phyloP scores from a whole-genome alignment of 192 early-diverging fungal genomes.

The Entomortierella parvispora region DNA sequence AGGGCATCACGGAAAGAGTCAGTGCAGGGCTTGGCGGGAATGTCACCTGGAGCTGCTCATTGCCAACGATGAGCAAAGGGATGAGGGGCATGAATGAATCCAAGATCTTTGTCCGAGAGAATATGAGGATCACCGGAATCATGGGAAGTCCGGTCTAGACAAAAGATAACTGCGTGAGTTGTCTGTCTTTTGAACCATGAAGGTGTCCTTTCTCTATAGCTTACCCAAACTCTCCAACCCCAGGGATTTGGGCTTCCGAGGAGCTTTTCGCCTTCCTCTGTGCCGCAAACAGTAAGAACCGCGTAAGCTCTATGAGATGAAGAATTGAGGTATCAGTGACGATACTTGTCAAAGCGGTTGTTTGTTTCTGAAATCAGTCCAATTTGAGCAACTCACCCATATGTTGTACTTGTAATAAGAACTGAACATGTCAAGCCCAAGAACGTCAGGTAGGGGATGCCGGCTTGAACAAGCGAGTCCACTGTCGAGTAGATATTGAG shows the following conservation, averaged over 20 bases:
- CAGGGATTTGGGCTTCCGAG: conserved; percentile 64
- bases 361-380: neutral
- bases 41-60: conserved; percentile 62
- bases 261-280: conserved; percentile 65
- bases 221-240: conserved; percentile 73
- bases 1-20: conserved; percentile 69
- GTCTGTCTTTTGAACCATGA: neutral
- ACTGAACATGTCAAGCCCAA: conserved; percentile 70
- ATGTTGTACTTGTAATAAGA: conserved; percentile 71
- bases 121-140: conserved; percentile 70
- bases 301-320: conserved; percentile 61
- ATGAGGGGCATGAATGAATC: conserved; percentile 72
- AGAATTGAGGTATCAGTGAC: neutral
- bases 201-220: conserved; percentile 2
- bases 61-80: conserved; percentile 65
- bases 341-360: neutral
- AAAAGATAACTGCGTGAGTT: neutral
- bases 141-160: conserved; percentile 55
- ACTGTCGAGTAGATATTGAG: conserved; percentile 62
- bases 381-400: conserved; percentile 54
- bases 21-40: conserved; percentile 73
- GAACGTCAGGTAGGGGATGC: conserved; percentile 70
- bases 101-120: conserved; percentile 65
- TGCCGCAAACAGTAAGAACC: conserved; percentile 73
- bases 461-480: conserved; percentile 64